These are phyloP conservation scores for Candida koratica DNA, from an alignment of 805 yeast species.

Conservation along the genomic window DNA sequence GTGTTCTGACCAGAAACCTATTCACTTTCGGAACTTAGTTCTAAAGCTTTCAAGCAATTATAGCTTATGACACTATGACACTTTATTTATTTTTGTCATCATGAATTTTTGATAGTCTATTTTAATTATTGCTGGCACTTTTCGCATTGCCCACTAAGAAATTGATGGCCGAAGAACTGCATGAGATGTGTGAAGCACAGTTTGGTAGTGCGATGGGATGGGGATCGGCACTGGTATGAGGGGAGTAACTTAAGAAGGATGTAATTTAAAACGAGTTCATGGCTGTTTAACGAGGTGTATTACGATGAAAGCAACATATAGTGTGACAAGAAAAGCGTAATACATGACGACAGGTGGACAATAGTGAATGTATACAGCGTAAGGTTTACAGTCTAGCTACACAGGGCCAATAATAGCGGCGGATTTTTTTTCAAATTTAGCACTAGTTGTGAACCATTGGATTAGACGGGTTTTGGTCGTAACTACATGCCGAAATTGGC, in stretches of 20 bases:
- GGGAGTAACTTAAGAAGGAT: neutral
- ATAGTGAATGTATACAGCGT: too few relatives aligned
- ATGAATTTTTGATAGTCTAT: conserved; percentile 65
- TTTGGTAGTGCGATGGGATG: neutral
- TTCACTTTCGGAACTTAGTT: conserved; percentile 40
- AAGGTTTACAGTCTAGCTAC: too few relatives aligned
- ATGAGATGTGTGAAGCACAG: conserved; percentile 3
- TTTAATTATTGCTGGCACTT: conserved; percentile 41
- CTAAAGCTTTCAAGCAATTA: conserved; percentile 51
- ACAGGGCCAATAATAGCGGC: too few relatives aligned
- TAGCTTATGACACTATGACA: conserved; percentile 58
- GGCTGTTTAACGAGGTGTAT: neutral
- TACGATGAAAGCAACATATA: too few relatives aligned
- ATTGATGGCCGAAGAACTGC: conserved; percentile 1
- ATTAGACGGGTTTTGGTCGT: conserved; percentile 1
- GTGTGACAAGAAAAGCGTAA: too few relatives aligned
- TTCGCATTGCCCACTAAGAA: conserved; percentile 7
- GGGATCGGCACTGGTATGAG: neutral
- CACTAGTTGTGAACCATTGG: conserved; percentile 3
- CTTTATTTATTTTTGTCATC: conserved; percentile 68
- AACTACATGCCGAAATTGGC: conserved; percentile 1
- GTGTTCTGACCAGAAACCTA: neutral
- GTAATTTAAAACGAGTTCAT: conserved; percentile 2
- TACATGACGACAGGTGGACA: too few relatives aligned
- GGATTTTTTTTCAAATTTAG: conserved; percentile 1